These are phyloP conservation scores for Mortierella sp. DNA, from an alignment of 371 early-diverging fungal species.

Conservation along the genomic window DNA sequence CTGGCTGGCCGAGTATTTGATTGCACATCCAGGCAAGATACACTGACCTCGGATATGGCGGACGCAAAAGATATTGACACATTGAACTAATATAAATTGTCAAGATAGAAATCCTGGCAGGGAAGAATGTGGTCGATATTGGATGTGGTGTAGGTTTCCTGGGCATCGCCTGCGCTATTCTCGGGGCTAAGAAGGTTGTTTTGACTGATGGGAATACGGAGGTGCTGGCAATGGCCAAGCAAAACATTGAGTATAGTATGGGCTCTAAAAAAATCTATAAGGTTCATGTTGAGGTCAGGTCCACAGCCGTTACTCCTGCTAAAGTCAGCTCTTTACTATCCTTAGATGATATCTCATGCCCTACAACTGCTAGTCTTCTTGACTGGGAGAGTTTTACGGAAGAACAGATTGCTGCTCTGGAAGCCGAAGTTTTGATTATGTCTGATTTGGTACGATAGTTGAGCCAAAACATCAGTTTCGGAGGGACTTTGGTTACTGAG, in stretches of 20 bases:
- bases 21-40: constrained; percentile 47
- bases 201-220: constrained; percentile 52
- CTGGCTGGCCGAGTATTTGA: constrained; percentile 51
- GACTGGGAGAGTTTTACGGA: constrained; percentile 56
- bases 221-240: constrained; percentile 39
- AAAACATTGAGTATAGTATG: constrained; percentile 52
- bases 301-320: background rate
- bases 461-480: too few species aligned
- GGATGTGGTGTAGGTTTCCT: constrained; percentile 56
- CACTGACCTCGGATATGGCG: background rate
- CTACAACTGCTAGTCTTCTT: constrained; percentile 32
- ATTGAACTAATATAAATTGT: background rate
- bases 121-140: constrained; percentile 51
- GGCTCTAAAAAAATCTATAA: too few species aligned
- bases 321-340: background rate
- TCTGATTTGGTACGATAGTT: constrained; percentile 44
- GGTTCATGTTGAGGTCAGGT: too few species aligned
- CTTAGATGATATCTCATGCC: constrained; percentile 36
- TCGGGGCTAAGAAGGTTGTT: constrained; percentile 44
- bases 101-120: constrained; percentile 28
- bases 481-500: too few species aligned
- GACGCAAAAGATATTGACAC: background rate
- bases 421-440: constrained; percentile 46
- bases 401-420: constrained; percentile 38
- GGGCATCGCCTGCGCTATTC: constrained; percentile 42